These are phyloP conservation scores for Periconia digitata DNA, from an alignment of 2,329 filamentous ascomycete species.

Conservation along the genomic window DNA sequence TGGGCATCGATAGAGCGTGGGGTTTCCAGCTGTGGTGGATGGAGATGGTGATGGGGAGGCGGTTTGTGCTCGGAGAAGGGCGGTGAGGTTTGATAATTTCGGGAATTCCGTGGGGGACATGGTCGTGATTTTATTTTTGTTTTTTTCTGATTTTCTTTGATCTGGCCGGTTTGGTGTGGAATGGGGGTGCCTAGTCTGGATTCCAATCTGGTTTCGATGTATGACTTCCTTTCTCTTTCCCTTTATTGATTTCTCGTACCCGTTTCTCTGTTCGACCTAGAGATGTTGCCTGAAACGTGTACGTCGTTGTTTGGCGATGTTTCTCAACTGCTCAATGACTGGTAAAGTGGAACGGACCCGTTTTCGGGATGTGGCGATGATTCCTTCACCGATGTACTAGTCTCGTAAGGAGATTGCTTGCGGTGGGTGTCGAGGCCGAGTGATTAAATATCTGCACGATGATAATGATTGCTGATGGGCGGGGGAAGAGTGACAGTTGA, in stretches of 20 bases:
- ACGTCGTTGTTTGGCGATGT: no score
- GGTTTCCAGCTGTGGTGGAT: conserved; percentile 15
- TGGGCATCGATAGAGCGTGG: conserved; percentile 29
- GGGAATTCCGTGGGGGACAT: conserved; percentile 8
- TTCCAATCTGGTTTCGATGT: conserved; percentile 20
- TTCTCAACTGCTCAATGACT: no score
- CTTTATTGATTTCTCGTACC: neutral
- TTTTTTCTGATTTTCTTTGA: no score
- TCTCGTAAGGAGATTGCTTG: no score
- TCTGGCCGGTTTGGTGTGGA: conserved; percentile 7
- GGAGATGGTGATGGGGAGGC: no score
- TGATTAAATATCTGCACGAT: neutral
- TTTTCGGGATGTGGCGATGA: no score
- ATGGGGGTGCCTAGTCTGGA: conserved; percentile 14
- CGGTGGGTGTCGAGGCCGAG: conserved; percentile 6
- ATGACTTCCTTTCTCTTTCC: no score
- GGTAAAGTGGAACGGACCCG: no score
- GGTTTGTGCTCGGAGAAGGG: conserved; percentile 18
- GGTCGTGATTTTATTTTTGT: neutral
- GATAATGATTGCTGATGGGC: conserved; percentile 2
- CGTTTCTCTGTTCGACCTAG: no score
- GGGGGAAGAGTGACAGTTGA: conserved; percentile 12
- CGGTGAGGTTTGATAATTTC: conserved; percentile 17
- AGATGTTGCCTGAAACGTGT: no score
- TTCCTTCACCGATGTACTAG: no score